phyloP scores from a whole-genome alignment of 805 yeast genomes.

The Starmerella apis region DNA sequence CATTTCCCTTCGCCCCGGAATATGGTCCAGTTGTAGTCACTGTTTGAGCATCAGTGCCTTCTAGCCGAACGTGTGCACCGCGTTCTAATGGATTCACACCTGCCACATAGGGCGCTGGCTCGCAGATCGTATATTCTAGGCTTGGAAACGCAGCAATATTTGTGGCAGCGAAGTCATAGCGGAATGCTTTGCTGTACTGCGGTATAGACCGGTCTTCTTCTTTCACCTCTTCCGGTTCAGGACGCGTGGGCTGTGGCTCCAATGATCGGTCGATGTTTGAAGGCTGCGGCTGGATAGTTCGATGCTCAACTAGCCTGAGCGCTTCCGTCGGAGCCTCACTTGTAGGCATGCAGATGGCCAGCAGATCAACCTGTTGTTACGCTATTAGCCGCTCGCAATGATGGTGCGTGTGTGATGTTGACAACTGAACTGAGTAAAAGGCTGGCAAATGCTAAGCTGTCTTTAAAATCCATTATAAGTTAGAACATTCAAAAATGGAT shows the following conservation, averaged over 20 bases:
- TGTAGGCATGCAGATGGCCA: background rate
- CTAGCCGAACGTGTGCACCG: conserved; percentile 7
- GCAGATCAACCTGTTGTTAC: no score
- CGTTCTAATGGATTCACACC: conserved; percentile 17
- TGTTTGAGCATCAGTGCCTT: conserved; percentile 17
- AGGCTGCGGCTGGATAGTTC: conserved; percentile 11
- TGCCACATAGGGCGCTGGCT: conserved; percentile 15
- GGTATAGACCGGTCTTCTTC: conserved; percentile 8
- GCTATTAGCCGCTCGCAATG: background rate
- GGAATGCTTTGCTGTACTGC: conserved; percentile 13
- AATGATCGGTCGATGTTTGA: conserved; percentile 4
- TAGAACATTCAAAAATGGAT: no score
- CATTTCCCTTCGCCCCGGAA: conserved; percentile 65
- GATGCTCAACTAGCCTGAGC: conserved; percentile 16
- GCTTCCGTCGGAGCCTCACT: background rate
- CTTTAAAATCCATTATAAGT: no score
- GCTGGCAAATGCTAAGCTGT: background rate
- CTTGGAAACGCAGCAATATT: conserved; percentile 14
- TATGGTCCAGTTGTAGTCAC: conserved; percentile 65
- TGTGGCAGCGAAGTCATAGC: conserved; percentile 18
- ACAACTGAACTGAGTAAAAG: background rate
- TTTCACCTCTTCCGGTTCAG: conserved; percentile 5
- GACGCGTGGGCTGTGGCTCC: conserved; percentile 1
- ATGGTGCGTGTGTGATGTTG: background rate
- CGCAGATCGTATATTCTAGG: conserved; percentile 17